Base-by-base conservation (phyloP, 2,329 filamentous ascomycete species). In the Colletotrichum shisoi region DNA sequence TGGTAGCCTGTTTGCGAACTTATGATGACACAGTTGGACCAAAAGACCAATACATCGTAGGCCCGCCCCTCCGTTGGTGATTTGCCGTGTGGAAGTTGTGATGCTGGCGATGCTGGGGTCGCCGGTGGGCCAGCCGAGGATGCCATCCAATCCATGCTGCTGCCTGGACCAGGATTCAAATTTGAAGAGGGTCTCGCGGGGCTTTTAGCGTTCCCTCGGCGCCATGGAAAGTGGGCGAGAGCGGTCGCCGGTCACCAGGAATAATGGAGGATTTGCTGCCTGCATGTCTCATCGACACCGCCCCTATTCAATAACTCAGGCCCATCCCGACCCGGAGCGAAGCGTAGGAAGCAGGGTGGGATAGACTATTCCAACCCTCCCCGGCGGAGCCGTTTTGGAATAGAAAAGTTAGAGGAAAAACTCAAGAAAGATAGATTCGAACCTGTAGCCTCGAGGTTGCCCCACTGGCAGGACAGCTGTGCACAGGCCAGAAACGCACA, bases 111-210 rank as follows among this genome's bases (percentile, higher is more conserved):
- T 39, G 46, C 15, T 34, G 42, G 46, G 48, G 44, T 56, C 60
- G 56, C 37, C 37, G 61, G 56, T 49, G 64, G 61, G 60, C 13
- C 53, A 57, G 52, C 39, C 39, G 54, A 58, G 52, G 54, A 64
- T 67, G 64, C 51, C 61, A 64, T 64, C 61, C 61, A 67, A 67
- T 56, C 61, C 61, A 64, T 67, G 64, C 51, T 64, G 64, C 61
- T 67, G 64, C 64, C 64, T 67, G 61, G 45, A 42, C 21, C 49
- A 51, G 61, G 46, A 51, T 56, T 57, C 34, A 31, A 15, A 45
- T 31, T 37, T 48, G 46, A 19, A 45, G 19, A 40, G 24, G 27
- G 45, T 40, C 56, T 24, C 21, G 46, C 46, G 54, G 51, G 59
- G 46, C 46, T 52, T 54, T 54, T 63, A 46, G 64, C 63, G 60